Evolutionary conservation across 108 stramenopile genomes (phyloP).

Genomic region (Nitzschia palea): DNA sequence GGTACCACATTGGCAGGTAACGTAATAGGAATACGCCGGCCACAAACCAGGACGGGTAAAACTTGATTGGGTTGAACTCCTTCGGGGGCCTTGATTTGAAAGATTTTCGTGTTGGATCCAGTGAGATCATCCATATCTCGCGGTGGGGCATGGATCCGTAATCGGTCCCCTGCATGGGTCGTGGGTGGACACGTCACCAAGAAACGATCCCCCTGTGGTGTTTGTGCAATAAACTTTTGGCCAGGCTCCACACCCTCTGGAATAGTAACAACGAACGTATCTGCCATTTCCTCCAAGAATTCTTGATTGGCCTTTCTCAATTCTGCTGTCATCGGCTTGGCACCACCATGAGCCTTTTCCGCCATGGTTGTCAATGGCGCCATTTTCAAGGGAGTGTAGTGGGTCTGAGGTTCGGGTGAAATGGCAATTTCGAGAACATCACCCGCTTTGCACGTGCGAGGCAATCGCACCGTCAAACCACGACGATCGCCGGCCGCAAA

Average conservation of each 20-base stretch:
- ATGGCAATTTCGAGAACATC: conserved; percentile 76
- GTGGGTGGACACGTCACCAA: conserved; percentile 78
- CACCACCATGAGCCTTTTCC: conserved; percentile 45
- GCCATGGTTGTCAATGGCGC: conserved; percentile 54
- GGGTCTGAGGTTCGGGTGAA: conserved; percentile 69
- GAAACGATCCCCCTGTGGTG: conserved; percentile 73
- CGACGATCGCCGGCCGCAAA: conserved; percentile 64
- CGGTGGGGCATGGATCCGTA: conserved; percentile 77
- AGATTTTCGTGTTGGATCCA: conserved; percentile 74
- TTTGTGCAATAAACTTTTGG: conserved; percentile 75
- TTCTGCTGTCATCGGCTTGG: conserved; percentile 58
- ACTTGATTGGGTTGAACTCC: conserved; percentile 85
- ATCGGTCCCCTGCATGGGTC: conserved; percentile 69
- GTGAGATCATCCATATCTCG: conserved; percentile 20
- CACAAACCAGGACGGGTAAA: conserved; percentile 84
- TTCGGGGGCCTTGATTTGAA: conserved; percentile 83
- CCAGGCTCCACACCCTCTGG: conserved; percentile 73
- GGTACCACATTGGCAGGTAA: conserved; percentile 86
- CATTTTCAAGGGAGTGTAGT: conserved; percentile 39
- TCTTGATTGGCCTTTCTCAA: conserved; percentile 47
- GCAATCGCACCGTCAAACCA: conserved; percentile 77
- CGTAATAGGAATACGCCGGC: conserved; percentile 85
- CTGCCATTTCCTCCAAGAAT: conserved; percentile 34
- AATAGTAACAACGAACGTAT: conserved; percentile 81
- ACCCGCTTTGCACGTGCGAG: conserved; percentile 63